Evolutionary conservation across 1,284 basidiomycete species (phyloP).

Genomic region (Chondrostereum purpureum): DNA sequence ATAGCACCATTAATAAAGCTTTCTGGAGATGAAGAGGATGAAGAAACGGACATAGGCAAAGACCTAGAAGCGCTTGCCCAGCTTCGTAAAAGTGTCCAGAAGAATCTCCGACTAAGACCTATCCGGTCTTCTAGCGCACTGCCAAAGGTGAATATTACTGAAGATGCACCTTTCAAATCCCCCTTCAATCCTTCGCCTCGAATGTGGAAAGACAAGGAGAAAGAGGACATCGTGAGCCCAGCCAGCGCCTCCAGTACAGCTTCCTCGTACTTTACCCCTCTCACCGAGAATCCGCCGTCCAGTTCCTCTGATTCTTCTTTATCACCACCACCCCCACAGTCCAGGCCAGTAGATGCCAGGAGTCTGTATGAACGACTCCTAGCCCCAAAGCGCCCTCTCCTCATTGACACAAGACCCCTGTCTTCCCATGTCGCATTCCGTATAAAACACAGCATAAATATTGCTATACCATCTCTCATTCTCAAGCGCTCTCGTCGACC

Average conservation of each 20-base stretch:
- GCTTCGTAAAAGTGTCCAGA: conserved; percentile 61
- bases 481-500: conserved; percentile 76
- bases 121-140: conserved; percentile 50
- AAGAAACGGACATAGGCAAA: conserved; percentile 35
- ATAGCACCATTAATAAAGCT: not conserved
- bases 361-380: conserved; percentile 45
- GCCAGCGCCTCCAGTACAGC: conserved; percentile 41
- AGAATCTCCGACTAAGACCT: conserved; percentile 69
- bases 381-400: conserved; percentile 48
- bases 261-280: conserved; percentile 59
- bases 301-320: conserved; percentile 14
- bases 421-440: conserved; percentile 58
- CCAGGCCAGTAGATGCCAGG: conserved; percentile 39
- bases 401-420: conserved; percentile 76
- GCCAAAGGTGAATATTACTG: conserved; percentile 26
- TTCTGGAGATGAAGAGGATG: conserved; percentile 21
- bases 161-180: conserved; percentile 16
- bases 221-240: conserved; percentile 31
- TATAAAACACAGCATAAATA: conserved; percentile 65
- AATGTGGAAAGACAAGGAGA: conserved; percentile 18
- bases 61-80: conserved; percentile 61
- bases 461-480: conserved; percentile 81
- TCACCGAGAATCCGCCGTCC: conserved; percentile 28
- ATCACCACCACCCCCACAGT: conserved; percentile 17
- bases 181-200: conserved; percentile 19